Evolutionary conservation across 371 early-diverging fungal genomes (phyloP), one percentile per base, ranked within the genome.

Genomic region (Haplosporangium sp.): DNA sequence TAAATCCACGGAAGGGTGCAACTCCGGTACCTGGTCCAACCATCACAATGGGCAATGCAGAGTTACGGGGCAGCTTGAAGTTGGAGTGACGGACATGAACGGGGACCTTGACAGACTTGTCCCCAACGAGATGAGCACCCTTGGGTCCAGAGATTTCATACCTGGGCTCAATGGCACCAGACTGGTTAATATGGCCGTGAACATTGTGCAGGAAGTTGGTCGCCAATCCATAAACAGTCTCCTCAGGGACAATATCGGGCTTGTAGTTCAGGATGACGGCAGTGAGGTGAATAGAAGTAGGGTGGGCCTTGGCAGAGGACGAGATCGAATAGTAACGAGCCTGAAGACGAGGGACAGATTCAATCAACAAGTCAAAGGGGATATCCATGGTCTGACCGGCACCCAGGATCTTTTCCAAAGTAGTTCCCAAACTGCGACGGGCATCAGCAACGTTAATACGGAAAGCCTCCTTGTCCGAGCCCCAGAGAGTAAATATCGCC

Each of bases 1-100:
- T 81, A 83, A 99, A 99, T 0, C 92, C 99, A 46, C 94, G 89
- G 94, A 98, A 98, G 16, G 99, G 99, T 12, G 99, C 99, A 23
- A 99, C 95, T 50, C 99, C 99, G 1, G 99, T 99, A 54, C 99
- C 99, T 16, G 99, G 98, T 5, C 99, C 98, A 37, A 99, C 84
- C 97, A 99, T 97, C 51, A 99, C 90, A 46, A 99, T 83, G n/a
- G 98, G 98, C 7, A 90, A 82, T 43, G 85, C 69, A 21, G 89
- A 84, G 73, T 95, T 90, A 14, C 87, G 84, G 16, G 97, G 99
- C 61, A 98, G 83, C 55, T 92, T 89, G 89, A 99, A 99, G 63
- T 89, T 86, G 40, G 94, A 94, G 48, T 91, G 89, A 52, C 96
- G 95, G 53, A 97, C 92, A 74, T 93, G 95, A 38, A 96, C 83